Evolutionary conservation across 768 basidiomycete genomes (phyloP).

Genomic region (Calvatia gigantea): DNA sequence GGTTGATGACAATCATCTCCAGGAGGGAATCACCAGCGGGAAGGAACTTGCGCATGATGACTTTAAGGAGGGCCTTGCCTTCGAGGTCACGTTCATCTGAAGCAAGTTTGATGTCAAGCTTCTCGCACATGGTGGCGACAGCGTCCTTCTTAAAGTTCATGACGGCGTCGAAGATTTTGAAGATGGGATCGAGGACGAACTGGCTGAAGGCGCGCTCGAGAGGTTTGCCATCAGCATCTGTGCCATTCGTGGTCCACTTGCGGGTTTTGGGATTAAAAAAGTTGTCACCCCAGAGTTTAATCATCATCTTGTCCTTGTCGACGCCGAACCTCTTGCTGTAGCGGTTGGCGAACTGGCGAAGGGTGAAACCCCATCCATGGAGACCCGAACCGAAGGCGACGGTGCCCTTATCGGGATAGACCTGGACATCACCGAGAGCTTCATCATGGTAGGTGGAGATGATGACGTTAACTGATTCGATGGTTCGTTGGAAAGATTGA

Average conservation of each 20-base stretch:
- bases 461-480: constrained; percentile 98
- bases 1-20: constrained; percentile 99
- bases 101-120: constrained; percentile 90
- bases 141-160: constrained; percentile 99
- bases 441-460: constrained; percentile 95
- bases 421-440: constrained; percentile 96
- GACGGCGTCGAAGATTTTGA: constrained; percentile 95
- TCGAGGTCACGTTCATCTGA: constrained; percentile 90
- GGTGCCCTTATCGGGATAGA: constrained; percentile 97
- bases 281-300: constrained; percentile 98
- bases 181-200: constrained; percentile 99
- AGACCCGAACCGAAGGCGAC: constrained; percentile 99
- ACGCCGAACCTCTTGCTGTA: constrained; percentile 99
- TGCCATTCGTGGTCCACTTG: constrained; percentile 88
- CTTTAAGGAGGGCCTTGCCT: constrained; percentile 94
- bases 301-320: constrained; percentile 98
- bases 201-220: constrained; percentile 98
- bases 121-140: constrained; percentile 82
- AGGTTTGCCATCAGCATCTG: constrained; percentile 78
- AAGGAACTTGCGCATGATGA: constrained; percentile 98
- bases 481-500: constrained; percentile 96
- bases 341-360: constrained; percentile 91
- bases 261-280: constrained; percentile 96
- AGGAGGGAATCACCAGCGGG: constrained; percentile 97
- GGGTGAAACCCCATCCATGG: constrained; percentile 99